Base-by-base conservation (phyloP, 1,284 basidiomycete genomes). In the Exobasidium rhododendri region DNA sequence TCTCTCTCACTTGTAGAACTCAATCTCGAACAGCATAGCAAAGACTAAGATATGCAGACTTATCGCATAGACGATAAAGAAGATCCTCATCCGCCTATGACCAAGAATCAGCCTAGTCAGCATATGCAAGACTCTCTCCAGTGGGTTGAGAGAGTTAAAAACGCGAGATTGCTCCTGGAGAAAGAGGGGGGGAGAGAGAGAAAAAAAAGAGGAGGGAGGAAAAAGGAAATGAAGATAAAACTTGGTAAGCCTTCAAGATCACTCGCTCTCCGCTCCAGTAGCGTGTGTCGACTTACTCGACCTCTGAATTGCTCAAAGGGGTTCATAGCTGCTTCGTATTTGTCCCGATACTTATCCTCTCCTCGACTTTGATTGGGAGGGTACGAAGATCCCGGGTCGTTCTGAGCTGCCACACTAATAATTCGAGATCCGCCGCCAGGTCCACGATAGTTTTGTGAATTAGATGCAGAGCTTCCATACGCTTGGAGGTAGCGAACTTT, bases 271-370 rank as follows among this genome's bases (percentile, higher is more conserved):
- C n/a, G n/a, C n/a, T n/a, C n/a, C n/a, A n/a, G n/a, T n/a, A n/a
- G n/a, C n/a, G n/a, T n/a, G n/a, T n/a, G n/a, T 10, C 32, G 17
- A 85, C 91, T 75, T 74, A 94, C 93, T 77, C 91, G 84, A 3
- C 94, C 93, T 64, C 92, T 87, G 84, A 98, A 97, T 3, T 90
- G 91, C 80, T 97, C 92, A 80, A 97, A 98, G 0, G 94, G 94
- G 76, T 98, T 97, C 86, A 97, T 91, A 52, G 89, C 86, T 80
- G 96, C 91, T 78, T 98, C 94, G 78, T 97, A 97, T 78, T 91
- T 86, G 65, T 89, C 86, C 58, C 89, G 87, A 81, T 97, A 98
- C 61, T 69, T 64, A 78, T 88, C 90, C 70, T 88, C 89, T 40
- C 84, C 75, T 47, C 59, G 31, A 30, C 40, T 31, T 68, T 24